Evolutionary conservation across 2,329 filamentous ascomycete genomes (phyloP).

Genomic region (Pseudogymnoascus sp.): DNA sequence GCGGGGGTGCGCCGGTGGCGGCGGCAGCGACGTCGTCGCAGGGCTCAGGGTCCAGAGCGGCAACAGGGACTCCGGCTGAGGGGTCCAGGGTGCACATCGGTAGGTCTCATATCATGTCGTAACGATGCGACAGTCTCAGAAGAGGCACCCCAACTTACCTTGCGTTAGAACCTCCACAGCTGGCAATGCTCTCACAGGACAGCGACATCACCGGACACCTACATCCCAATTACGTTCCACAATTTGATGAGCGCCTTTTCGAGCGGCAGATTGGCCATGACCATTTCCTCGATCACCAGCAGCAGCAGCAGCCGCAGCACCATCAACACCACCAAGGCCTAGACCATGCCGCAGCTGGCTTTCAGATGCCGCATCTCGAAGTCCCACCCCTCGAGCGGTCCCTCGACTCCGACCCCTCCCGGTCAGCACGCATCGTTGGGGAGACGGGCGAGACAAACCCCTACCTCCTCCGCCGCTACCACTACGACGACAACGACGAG

Average conservation of each 20-base stretch:
- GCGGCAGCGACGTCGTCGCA: not conserved
- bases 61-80: not conserved
- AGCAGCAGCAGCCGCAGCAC: conserved; percentile 17
- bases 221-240: not conserved
- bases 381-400: conserved; percentile 18
- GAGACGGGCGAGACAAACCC: conserved; percentile 28
- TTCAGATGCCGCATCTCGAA: conserved; percentile 19
- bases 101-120: not conserved
- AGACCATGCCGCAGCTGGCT: conserved; percentile 12
- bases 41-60: not conserved
- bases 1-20: not conserved
- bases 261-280: conserved; percentile 21
- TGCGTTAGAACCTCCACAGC: not conserved
- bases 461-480: conserved; percentile 24
- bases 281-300: conserved; percentile 15
- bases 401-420: conserved; percentile 22
- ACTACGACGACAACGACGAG: conserved; percentile 26
- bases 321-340: conserved; percentile 19
- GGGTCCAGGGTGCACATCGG: not conserved
- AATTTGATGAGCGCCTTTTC: conserved; percentile 8
- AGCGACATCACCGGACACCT: not conserved
- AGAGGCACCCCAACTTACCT: not conserved
- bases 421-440: conserved; percentile 25
- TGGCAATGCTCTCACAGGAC: not conserved
- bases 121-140: not conserved